These are phyloP conservation scores for Friedmanniomyces simplex DNA, from an alignment of 495 filamentous ascomycete genomes.

Conservation along the genomic window DNA sequence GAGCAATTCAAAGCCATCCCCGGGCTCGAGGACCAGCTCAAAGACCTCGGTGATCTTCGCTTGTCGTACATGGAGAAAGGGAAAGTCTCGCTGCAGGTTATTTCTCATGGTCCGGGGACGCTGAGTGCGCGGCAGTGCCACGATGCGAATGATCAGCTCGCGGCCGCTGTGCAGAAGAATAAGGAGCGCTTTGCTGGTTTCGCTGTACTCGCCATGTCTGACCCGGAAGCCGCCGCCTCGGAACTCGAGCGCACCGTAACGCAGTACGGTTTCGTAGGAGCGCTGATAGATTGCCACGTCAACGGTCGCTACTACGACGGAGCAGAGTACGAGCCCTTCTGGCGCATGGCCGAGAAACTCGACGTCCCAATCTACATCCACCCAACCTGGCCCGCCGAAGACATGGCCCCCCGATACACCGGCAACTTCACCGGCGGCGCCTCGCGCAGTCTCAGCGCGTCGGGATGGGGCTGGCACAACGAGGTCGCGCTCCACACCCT, in stretches of 20 bases:
- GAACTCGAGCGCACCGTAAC: constrained; percentile 41
- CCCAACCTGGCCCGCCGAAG: constrained; percentile 36
- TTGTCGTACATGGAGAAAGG: constrained; percentile 43
- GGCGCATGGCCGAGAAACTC: constrained; percentile 38
- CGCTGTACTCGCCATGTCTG: constrained; percentile 41
- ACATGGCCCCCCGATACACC: constrained; percentile 29
- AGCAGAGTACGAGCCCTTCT: constrained; percentile 37
- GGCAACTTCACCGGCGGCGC: constrained; percentile 34
- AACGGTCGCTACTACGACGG: constrained; percentile 42
- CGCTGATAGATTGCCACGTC: constrained; percentile 45
- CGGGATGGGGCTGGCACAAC: constrained; percentile 37
- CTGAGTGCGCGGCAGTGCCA: constrained; percentile 28
- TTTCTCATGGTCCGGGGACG: constrained; percentile 40
- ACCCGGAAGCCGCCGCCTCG: constrained; percentile 35
- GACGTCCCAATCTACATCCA: constrained; percentile 52
- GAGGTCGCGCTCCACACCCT: constrained; percentile 40
- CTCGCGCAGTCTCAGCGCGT: constrained; percentile 30
- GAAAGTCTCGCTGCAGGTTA: constrained; percentile 43
- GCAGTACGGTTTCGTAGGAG: constrained; percentile 44
- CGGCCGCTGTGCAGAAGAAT: constrained; percentile 35
- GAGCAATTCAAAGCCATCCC: constrained; percentile 31
- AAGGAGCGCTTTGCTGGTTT: constrained; percentile 44
- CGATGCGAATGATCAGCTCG: constrained; percentile 45
- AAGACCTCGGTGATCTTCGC: constrained; percentile 34
- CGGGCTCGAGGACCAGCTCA: constrained; percentile 29